These are phyloP conservation scores for Aureobasidium melanogenum DNA, from an alignment of 2,329 filamentous ascomycete species.

Conservation along the genomic window DNA sequence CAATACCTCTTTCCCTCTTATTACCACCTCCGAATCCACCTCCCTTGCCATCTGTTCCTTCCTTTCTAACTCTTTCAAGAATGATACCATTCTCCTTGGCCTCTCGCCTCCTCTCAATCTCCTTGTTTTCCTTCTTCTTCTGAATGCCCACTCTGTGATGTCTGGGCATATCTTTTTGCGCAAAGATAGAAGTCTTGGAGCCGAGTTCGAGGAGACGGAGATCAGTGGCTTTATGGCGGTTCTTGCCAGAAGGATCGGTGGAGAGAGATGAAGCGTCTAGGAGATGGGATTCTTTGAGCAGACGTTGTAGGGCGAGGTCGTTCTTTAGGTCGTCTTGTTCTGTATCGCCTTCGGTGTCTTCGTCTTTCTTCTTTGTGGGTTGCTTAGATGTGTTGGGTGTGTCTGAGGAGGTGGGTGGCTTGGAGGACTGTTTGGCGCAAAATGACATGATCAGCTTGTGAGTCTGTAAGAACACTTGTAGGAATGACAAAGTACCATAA, in stretches of 20 bases:
- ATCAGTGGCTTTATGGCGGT: conserved; percentile 73
- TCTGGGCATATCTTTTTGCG: conserved; percentile 84
- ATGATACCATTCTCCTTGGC: conserved; percentile 87
- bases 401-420: conserved; percentile 36
- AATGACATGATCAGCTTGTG: conserved; percentile 18
- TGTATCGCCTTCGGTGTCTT: conserved; percentile 42
- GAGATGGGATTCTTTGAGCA: conserved; percentile 86
- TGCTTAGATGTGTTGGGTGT: conserved; percentile 18
- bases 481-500: conserved; percentile 52
- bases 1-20: conserved; percentile 53
- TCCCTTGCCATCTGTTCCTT: conserved; percentile 20
- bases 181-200: conserved; percentile 63
- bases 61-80: conserved; percentile 54
- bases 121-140: conserved; percentile 54
- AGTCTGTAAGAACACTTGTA: neutral
- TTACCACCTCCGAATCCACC: conserved; percentile 16
- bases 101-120: conserved; percentile 64
- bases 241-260: conserved; percentile 53
- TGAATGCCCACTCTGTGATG: conserved; percentile 75
- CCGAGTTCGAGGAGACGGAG: conserved; percentile 74
- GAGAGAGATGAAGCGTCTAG: conserved; percentile 52
- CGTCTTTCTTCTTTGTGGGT: conserved; percentile 15
- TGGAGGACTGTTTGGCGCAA: conserved; percentile 31
- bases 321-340: conserved; percentile 69
- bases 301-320: conserved; percentile 82